A percentile compares a stretch with the other conserved stretches of the same genome.
These are phyloP conservation scores for Emericellopsis atlantica DNA, from an alignment of 2,329 filamentous ascomycete species.

Conservation along the genomic window DNA sequence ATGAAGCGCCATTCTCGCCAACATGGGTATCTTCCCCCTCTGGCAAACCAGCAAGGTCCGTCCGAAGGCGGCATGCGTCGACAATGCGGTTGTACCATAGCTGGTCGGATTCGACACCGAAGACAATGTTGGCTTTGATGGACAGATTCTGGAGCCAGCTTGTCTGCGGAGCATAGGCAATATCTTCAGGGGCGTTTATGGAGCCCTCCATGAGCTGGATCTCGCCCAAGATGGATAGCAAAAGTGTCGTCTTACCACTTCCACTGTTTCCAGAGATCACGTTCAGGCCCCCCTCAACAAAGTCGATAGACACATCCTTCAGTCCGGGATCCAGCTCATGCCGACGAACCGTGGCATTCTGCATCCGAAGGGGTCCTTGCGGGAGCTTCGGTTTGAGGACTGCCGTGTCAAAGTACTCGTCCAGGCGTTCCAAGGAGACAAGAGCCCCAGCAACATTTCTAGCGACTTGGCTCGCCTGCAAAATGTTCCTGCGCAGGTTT, in stretches of 20 bases:
- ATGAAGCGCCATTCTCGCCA: constrained; percentile 39
- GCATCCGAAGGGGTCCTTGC: constrained; percentile 34
- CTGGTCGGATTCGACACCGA: constrained; percentile 36
- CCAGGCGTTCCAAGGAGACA: constrained; percentile 36
- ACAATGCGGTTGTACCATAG: constrained; percentile 41
- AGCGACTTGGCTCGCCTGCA: constrained; percentile 31
- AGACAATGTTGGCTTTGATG: constrained; percentile 41
- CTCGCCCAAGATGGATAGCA: constrained; percentile 41
- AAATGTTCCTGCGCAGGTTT: constrained; percentile 38
- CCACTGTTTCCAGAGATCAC: constrained; percentile 41
- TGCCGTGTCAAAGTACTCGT: constrained; percentile 39
- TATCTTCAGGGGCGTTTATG: constrained; percentile 34
- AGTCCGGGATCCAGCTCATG: constrained; percentile 11
- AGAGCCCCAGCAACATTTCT: constrained; percentile 20
- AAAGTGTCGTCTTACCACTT: constrained; percentile 43
- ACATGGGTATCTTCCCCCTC: constrained; percentile 37
- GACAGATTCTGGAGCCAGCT: constrained; percentile 46
- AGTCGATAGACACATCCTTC: constrained; percentile 33
- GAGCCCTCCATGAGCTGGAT: constrained; percentile 33
- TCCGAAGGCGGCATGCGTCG: constrained; percentile 38
- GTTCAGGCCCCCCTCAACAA: constrained; percentile 40
- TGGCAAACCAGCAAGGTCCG: constrained; percentile 37
- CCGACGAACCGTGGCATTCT: constrained; percentile 31
- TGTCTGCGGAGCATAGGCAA: constrained; percentile 44
- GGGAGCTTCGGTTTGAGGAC: constrained; percentile 34